phyloP scores from a whole-genome alignment of 1,139 yeast species.

The Scheffersomyces parashehatae region DNA sequence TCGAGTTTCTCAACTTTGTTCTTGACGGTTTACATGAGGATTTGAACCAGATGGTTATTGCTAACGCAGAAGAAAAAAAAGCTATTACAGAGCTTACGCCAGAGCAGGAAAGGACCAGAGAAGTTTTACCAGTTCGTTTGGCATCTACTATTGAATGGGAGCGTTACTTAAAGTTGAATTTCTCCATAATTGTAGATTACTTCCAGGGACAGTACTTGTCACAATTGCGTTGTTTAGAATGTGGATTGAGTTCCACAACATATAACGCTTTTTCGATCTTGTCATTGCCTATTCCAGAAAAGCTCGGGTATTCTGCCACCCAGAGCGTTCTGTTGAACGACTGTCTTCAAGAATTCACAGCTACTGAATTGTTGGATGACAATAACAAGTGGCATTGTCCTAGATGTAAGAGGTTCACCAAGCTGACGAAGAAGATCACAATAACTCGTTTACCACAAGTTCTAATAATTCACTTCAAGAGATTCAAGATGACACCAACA shows the following conservation, averaged over 20 bases:
- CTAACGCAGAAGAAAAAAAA: constrained; percentile 37
- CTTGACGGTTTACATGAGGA: constrained; percentile 90
- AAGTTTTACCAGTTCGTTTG: constrained; percentile 70
- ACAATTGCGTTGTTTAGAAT: constrained; percentile 71
- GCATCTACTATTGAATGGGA: constrained; percentile 97
- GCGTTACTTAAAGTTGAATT: constrained; percentile 78
- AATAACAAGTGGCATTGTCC: constrained; percentile 93
- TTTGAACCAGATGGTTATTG: constrained; percentile 58
- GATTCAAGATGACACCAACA: constrained; percentile 59
- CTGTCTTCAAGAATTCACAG: constrained; percentile 71
- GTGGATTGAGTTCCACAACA: constrained; percentile 82
- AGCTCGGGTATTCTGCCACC: constrained; percentile 15
- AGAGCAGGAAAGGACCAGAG: constrained; percentile 76
- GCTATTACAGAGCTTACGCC: constrained; percentile 55
- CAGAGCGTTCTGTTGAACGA: constrained; percentile 50
- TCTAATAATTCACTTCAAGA: constrained; percentile 73
- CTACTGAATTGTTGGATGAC: constrained; percentile 68
- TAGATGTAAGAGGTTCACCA: constrained; percentile 64
- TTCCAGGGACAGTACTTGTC: constrained; percentile 93
- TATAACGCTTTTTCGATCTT: constrained; percentile 79
- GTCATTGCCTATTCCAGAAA: constrained; percentile 69
- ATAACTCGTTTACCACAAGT: constrained; percentile 75
- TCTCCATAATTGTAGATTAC: constrained; percentile 79
- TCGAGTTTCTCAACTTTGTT: constrained; percentile 82
- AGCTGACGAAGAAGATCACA: constrained; percentile 65